Base-by-base conservation (phyloP, 495 filamentous ascomycete genomes). In the Penicillium canariense region DNA sequence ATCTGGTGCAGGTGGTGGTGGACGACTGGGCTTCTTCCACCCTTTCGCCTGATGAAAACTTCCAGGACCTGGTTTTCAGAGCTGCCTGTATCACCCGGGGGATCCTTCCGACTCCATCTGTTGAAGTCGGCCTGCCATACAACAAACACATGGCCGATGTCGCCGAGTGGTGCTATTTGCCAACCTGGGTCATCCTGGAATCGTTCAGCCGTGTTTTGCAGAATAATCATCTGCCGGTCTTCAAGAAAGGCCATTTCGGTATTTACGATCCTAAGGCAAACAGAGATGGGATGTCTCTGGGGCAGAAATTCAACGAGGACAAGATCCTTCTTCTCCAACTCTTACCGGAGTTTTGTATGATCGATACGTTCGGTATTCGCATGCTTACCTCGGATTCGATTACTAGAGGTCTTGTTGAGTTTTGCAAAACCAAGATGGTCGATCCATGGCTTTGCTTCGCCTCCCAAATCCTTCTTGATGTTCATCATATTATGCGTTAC, bases 261-360 rank as follows among this genome's bases (percentile, higher is more conserved):
- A 56, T 20, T 20, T 70, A 72, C 48, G 32, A 72, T 60, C 50
- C 67, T 3, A 67, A 61, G 46, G 60, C 62, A 20, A 55, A 68
- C 48, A 54, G 68, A 58, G 59, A 63, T 23, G 44, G 45, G 28
- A 71, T 69, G 67, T 59, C 61, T 45, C 11, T 62, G 31, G 49
- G 57, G 14, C 49, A 68, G 54, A 70, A 68, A 44, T 62, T 66
- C 52, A 59, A 62, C 30, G 63, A 71, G 56, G 69, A 72, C 57
- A 60, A 66, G 50, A 63, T 62, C 35, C 54, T 72, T 48, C 31
- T 70, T 52, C 49, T 65, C 26, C 54, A 58, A 40, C 51, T 70
- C 6, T 58, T 73, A 23, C 61, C 64, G 8, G 68, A 71, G 44
- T 68, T 71, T 50, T 62, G 56, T 58, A 60, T 68, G 55, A 10